These are phyloP conservation scores for Aspergillus fructus DNA, from an alignment of 2,329 filamentous ascomycete genomes.

Conservation along the genomic window DNA sequence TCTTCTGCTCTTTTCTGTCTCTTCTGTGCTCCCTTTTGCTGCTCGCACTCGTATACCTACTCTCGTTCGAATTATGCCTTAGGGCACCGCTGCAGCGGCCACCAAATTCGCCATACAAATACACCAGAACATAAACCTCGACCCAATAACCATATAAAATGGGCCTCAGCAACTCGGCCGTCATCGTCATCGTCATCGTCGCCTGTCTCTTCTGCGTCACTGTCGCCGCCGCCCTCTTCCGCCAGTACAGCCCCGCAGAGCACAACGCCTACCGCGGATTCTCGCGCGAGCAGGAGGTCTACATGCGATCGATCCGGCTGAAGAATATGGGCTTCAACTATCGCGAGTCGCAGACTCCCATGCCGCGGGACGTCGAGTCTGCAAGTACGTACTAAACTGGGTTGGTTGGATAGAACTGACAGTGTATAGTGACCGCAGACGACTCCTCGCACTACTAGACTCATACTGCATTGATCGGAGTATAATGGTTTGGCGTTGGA, in stretches of 20 bases:
- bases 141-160: constrained; percentile 8
- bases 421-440: background rate
- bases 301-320: constrained; percentile 33
- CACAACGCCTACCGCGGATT: constrained; percentile 17
- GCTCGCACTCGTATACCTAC: too few species aligned
- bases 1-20: too few species aligned
- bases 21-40: too few species aligned
- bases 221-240: constrained; percentile 30
- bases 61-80: too few species aligned
- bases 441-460: constrained; percentile 2
- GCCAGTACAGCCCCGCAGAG: constrained; percentile 25
- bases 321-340: constrained; percentile 25
- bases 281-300: constrained; percentile 29
- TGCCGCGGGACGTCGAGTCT: constrained; percentile 9
- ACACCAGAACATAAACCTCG: too few species aligned
- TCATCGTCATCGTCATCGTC: constrained; percentile 35
- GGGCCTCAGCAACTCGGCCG: constrained; percentile 23
- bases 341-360: constrained; percentile 17
- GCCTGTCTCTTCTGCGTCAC: constrained; percentile 30
- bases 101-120: background rate
- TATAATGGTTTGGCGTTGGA: too few species aligned
- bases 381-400: constrained; percentile 4
- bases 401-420: background rate
- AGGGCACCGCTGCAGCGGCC: background rate
- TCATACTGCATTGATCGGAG: too few species aligned